Base-by-base conservation (phyloP, 345 rosid species). In the Aquilaria yunnanensis region DNA sequence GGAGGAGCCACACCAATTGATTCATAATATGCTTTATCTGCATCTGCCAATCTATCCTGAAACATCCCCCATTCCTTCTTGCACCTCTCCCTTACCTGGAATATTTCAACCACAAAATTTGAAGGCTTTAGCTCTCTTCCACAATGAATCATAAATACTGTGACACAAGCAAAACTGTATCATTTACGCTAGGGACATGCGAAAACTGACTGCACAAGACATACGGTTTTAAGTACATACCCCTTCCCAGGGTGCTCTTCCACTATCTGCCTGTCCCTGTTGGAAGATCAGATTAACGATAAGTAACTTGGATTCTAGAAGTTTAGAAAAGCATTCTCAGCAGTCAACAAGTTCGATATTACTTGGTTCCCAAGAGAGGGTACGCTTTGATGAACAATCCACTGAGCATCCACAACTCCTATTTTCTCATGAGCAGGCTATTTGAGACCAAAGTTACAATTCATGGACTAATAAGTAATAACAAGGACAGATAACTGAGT, bases 31-130 rank as follows among this genome's bases (percentile, higher is more conserved):
- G 83, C 75, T 65, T 68, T 85, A 76, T 93, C 90, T 30, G 98
- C 96, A 23, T 55, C 32, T 0, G 66, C 56, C 62, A 90, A 23
- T 54, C 98, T 78, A 37, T 84, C 82, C 54, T 81, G 91, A 55
- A 93, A 90, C 82, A 84, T 85, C 3, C 63, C 59, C 98, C 98
- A 93, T 73, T 93, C 98, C 57, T 65, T 83, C 62, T 76, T 78
- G 71, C 98, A 93, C 70, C 98, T 83, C 67, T 83, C 86, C 70
- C 92, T 84, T 66, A 89, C 98, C 96, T 92, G 77, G 12, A 37
- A 67, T 23, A 23, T 23, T 23, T 23, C 23, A 23, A 23, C 23
- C 41, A 46, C 4, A 16, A 62, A 30, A 41, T 67, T 67, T 6
- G 63, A 3, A 33, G 46, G 47, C 53, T 48, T 53, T 65, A 43